Evolutionary conservation across 352 stramenopile genomes (phyloP), one percentile per base, ranked within the genome.

Genomic region (Phytopythium litorale): DNA sequence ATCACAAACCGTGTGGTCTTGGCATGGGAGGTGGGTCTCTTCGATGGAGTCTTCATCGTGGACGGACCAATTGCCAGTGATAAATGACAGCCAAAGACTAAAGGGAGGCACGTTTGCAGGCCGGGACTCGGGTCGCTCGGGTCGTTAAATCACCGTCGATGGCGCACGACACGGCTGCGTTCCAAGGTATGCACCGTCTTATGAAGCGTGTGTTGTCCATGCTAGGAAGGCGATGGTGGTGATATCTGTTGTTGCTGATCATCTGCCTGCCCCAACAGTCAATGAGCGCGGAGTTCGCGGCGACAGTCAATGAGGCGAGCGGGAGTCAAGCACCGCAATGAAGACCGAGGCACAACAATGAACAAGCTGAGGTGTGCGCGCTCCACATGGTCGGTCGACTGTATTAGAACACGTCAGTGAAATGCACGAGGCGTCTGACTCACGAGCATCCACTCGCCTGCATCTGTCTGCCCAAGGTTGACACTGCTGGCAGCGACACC

Each of bases 1-100:
- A 81, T 92, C 23, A 78, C 72, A 7, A 89, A 79, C 68, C 79
- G 86, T 0, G 8, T 92, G 0, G 58, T 76, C n/a, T 76, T 95
- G 2, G 66, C 71, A 23, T 93, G 84, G 83, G 72, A 92, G 73
- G 85, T 91, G 56, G 19, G 73, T 68, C 4, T 18, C 52, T 15
- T 1, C 42, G 19, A 45, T 45, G 16, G 38, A 8, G 2, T 48
- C 25, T 40, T 35, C 33, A 38, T 21, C 6, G 0, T 64, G 28
- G 4, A 4, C 16, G 12, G 0, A 53, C 12, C 7, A 28, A 11
- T 30, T 5, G n/a, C 19, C 19, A 7, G 28, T 32, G 28, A 4
- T 32, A 4, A 32, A 4, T 32, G 28, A 32, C 28, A 32, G 7
- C 3, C 28, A 32, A 32, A 32, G 28, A 32, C 28, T 32, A 7